Evolutionary conservation across 345 rosid species (phyloP), one percentile per base, ranked within the genome.

Genomic region (Dipteronia dyeriana): DNA sequence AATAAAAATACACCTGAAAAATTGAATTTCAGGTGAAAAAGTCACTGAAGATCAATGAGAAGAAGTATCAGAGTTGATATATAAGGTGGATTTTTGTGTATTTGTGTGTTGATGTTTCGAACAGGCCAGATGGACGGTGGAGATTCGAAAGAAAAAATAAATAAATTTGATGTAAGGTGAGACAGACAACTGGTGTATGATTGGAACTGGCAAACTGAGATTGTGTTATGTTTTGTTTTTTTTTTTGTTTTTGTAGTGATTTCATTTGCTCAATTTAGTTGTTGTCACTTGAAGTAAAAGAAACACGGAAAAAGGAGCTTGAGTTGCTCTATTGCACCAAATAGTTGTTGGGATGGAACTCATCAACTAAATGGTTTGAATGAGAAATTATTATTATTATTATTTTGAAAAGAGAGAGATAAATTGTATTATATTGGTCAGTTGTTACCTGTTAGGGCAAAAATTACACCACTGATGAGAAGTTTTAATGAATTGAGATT

Each of bases 321-420:
- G 60, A 67, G 79, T 78, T 78, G 81, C 75, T 56, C 61, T 73
- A 81, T 63, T 63, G 76, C 82, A 89, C 92, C 92, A 82, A 85
- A 85, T 79, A 43, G 88, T 82, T 77, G 90, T 85, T 87, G 85
- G 73, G 84, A 84, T 79, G 86, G 84, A 82, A 87, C 89, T 71
- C 82, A 71, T 79, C 89, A 87, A 77, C 91, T 79, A 76, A 78
- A 39, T 41, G 25, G 41, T 63, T 75, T 60, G 74, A 64, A 79
- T 79, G 77, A 64, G 45, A 68, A 63, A 22, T 49, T 16, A 31
- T 45, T 34, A 34, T 34, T 34, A 63, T 71, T 26, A 26, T 26
- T 26, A 4, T 34, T 34, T 34, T 4, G 38, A 34, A 34, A 26
- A 26, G 26, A 34, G 38, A 34, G 38, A 34, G 38, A 34, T 34